Evolutionary conservation across 495 filamentous ascomycete genomes (phyloP).

Genomic region (Friedmanniomyces endolithicus): DNA sequence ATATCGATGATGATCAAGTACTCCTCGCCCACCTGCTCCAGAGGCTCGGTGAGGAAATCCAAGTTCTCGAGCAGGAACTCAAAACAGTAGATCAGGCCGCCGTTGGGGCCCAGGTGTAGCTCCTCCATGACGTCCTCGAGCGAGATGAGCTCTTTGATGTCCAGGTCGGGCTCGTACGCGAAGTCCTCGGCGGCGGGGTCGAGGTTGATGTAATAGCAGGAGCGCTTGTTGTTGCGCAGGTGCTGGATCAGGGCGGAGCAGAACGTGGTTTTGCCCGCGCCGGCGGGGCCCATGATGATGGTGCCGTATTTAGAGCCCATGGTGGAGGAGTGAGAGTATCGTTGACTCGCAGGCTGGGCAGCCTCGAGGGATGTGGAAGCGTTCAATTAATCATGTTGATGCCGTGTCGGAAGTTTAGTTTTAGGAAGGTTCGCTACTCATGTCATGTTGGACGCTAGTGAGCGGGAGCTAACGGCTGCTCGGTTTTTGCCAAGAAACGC

Average conservation of each 20-base stretch:
- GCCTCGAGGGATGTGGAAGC: not conserved
- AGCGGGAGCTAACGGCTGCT: too few species aligned
- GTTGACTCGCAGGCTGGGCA: not conserved
- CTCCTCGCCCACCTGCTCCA: conserved; percentile 82
- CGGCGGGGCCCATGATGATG: conserved; percentile 48
- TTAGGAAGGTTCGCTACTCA: too few species aligned
- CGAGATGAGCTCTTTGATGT: conserved; percentile 92
- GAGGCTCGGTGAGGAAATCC: conserved; percentile 66
- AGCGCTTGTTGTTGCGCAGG: conserved; percentile 74
- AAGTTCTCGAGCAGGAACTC: conserved; percentile 93
- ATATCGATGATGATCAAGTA: conserved; percentile 96
- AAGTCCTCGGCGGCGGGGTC: conserved; percentile 93
- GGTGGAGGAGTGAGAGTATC: not conserved
- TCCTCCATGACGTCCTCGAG: conserved; percentile 99
- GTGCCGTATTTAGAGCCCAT: conserved; percentile 5
- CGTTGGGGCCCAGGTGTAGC: conserved; percentile 83
- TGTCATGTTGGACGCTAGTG: too few species aligned
- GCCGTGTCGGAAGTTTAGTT: too few species aligned
- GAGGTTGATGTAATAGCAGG: conserved; percentile 93
- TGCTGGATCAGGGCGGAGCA: conserved; percentile 87
- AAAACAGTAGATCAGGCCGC: conserved; percentile 95
- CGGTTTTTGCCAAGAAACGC: too few species aligned
- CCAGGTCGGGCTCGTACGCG: conserved; percentile 80
- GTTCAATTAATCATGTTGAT: too few species aligned
- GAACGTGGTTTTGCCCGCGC: conserved; percentile 62